Base-by-base conservation (phyloP, 2,329 filamentous ascomycete species). In the Paecilomyces variotii region DNA sequence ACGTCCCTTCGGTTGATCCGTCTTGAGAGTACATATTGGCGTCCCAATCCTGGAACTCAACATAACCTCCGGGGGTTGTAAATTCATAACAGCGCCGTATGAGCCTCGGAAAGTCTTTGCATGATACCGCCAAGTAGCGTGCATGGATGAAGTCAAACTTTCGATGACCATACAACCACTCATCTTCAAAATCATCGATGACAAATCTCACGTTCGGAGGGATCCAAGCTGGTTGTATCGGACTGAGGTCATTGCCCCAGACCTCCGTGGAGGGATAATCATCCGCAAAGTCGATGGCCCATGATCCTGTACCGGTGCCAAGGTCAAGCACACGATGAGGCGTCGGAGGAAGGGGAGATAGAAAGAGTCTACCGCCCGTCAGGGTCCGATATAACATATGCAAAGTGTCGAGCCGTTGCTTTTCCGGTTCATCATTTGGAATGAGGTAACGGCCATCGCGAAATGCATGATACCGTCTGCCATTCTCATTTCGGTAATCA, bases 111-210 rank as follows among this genome's bases (percentile, higher is more conserved):
- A 83, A 86, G 64, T 85, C 76, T 54, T 78, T 79, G 60, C 86
- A 80, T 2, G 79, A 81, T 74, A 81, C 78, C 12, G 81, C 79
- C 1, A 81, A 80, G 58, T 82, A 79, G 2, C 84, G 77, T 14
- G 80, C 79, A 66, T 86, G 84, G 34, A 87, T 79, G 59, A 84
- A 84, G 66, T 87, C 83, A 57, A 85, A 86, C n/a, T 19, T 45
- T 56, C 7, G 50, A 12, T 68, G 65, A 3, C 80, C 78, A 60
- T 83, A 78, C 14, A 84, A 67, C 83, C 83, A 86, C 3, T 77
- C 75, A 58, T 77, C 78, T 68, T 85, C 82, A 26, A 81, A 76
- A 61, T 86, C 83, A 59, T 86, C 83, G 10, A 85, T 76, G 66
- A 82, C 73, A 62, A 84, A 84, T 25, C 75, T 74, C 25, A 83